These are phyloP conservation scores for Linnemannia elongata DNA, from an alignment of 192 early-diverging fungal species.

Conservation along the genomic window DNA sequence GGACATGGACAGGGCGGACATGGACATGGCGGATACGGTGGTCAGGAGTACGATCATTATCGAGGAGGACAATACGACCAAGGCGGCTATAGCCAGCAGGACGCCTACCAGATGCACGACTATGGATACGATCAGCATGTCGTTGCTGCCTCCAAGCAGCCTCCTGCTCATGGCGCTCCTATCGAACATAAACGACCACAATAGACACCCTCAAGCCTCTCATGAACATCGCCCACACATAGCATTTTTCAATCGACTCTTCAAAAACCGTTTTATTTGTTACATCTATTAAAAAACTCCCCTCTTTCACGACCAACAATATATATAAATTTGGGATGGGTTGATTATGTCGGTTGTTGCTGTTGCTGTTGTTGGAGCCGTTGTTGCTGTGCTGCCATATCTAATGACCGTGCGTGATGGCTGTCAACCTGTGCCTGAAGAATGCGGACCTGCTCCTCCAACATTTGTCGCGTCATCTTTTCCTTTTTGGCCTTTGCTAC, in stretches of 20 bases:
- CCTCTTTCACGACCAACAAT: neutral
- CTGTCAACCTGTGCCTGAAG: conserved; percentile 14
- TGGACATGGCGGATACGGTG: neutral
- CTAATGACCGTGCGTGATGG: neutral
- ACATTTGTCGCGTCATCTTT: neutral
- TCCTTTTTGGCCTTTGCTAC: neutral
- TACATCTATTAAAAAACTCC: neutral
- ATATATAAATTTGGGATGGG: neutral
- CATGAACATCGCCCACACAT: neutral
- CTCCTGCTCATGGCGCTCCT: neutral
- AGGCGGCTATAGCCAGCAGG: conserved; percentile 2
- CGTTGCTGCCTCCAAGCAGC: neutral
- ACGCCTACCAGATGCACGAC: conserved; percentile 19
- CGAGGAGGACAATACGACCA: neutral
- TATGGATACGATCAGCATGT: conserved; percentile 19
- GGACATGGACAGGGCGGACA: conserved; percentile 12
- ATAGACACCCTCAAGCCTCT: neutral
- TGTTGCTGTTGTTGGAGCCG: neutral
- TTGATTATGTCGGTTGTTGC: neutral
- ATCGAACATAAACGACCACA: neutral
- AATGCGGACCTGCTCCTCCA: conserved; percentile 16
- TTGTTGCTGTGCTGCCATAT: neutral
- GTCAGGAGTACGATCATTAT: conserved; percentile 16
- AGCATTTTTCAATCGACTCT: neutral
- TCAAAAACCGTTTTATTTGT: neutral